Percentiles rank a stretch among this genome's conserved stretches.
Evolutionary conservation across 768 basidiomycete genomes (phyloP).

Genomic region (Podaxis sp.): DNA sequence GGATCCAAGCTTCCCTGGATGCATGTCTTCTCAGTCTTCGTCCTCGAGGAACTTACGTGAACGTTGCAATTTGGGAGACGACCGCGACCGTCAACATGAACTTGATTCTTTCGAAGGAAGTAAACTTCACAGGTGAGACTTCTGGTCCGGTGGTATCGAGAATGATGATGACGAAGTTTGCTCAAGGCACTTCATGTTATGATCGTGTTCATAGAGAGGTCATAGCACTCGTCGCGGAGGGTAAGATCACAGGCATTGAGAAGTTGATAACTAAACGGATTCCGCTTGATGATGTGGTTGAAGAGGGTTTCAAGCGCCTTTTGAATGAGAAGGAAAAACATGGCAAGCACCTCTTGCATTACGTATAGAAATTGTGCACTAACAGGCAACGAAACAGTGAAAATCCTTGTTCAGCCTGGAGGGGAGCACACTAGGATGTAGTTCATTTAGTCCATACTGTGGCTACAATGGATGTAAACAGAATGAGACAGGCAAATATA

Average conservation of each 20-base stretch:
- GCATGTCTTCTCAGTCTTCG: conserved; percentile 35
- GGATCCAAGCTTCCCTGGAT: conserved; percentile 37
- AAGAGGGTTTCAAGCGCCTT: conserved; percentile 41
- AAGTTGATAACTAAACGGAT: conserved; percentile 44
- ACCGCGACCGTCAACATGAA: conserved; percentile 36
- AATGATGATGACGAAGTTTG: background rate
- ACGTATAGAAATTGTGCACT: too few relatives aligned
- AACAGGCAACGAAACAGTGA: conserved; percentile 25
- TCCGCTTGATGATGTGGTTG: conserved; percentile 39
- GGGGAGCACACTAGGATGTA: background rate
- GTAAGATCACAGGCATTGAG: conserved; percentile 37
- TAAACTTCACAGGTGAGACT: conserved; percentile 34
- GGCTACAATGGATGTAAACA: too few relatives aligned
- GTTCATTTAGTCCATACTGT: too few relatives aligned
- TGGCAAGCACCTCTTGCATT: conserved; percentile 26
- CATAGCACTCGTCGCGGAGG: conserved; percentile 36
- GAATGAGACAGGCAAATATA: too few relatives aligned
- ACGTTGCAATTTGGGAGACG: conserved; percentile 44
- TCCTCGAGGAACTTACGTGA: conserved; percentile 38
- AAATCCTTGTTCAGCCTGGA: conserved; percentile 36
- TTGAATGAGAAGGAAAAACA: conserved; percentile 41
- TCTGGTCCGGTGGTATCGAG: background rate
- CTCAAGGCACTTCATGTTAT: conserved; percentile 37
- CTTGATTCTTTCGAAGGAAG: conserved; percentile 35
- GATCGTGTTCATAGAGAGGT: conserved; percentile 39